These are phyloP conservation scores for Cladosporium sp. DNA, from an alignment of 2,329 filamentous ascomycete genomes.

Conservation along the genomic window DNA sequence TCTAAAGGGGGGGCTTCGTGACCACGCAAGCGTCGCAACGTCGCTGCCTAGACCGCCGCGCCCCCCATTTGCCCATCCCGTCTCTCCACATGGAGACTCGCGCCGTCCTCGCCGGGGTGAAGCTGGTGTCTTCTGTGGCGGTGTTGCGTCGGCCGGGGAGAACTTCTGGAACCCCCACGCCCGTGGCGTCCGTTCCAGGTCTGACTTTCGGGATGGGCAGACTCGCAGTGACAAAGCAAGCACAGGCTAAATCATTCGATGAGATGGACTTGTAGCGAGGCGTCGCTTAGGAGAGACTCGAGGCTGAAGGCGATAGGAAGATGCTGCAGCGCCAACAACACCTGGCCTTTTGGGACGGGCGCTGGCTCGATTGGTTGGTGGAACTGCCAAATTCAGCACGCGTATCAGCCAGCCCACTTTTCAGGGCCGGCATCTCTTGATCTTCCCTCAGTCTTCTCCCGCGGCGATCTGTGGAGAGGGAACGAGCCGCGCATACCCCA, in stretches of 20 bases:
- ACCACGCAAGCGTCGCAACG: constrained; percentile 7
- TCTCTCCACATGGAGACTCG: constrained; percentile 9
- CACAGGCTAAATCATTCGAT: constrained; percentile 7
- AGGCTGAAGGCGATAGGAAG: too few species aligned
- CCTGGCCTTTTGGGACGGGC: constrained; percentile 1
- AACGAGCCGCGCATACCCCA: constrained; percentile 10
- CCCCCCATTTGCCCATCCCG: background rate
- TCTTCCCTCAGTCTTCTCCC: constrained; percentile 11
- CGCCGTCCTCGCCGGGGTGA: constrained; percentile 6
- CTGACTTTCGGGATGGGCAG: too few species aligned
- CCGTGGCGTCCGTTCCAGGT: background rate
- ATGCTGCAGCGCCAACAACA: background rate
- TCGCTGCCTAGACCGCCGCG: constrained; percentile 8
- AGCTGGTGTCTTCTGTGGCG: background rate
- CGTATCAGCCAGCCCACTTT: background rate
- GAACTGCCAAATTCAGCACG: background rate
- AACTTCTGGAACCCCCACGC: constrained; percentile 11
- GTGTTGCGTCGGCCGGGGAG: background rate
- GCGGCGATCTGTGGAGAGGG: constrained; percentile 11
- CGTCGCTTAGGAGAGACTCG: background rate
- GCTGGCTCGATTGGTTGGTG: background rate
- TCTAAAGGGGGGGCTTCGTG: background rate
- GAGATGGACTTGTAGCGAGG: background rate
- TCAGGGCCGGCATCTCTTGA: constrained; percentile 6
- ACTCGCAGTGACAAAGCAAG: background rate